phyloP scores from a whole-genome alignment of 495 filamentous ascomycete species.

The Penicillium canescens region DNA sequence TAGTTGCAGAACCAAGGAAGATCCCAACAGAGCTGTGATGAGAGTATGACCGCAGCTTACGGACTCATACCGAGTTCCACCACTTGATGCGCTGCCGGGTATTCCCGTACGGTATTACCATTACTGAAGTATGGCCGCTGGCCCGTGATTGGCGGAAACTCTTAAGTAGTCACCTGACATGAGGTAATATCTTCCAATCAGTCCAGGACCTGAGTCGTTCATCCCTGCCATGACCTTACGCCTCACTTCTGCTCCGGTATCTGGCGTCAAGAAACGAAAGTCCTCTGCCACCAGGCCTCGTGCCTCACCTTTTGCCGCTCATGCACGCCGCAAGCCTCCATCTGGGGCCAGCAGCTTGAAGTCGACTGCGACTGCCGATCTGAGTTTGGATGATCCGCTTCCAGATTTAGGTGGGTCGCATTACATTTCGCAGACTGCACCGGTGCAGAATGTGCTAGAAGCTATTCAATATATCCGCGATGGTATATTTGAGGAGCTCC shows the following conservation, averaged over 20 bases:
- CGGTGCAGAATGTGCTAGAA: slow-evolving; percentile 62
- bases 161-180: slow-evolving; percentile 14
- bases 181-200: slow-evolving; percentile 13
- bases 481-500: slow-evolving; percentile 70
- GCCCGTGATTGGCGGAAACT: slow-evolving; percentile 21
- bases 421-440: slow-evolving; percentile 46
- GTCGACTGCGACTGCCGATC: slow-evolving; percentile 41
- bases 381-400: slow-evolving; percentile 45
- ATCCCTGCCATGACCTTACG: slow-evolving; percentile 43
- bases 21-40: background rate
- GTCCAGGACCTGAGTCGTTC: background rate
- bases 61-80: slow-evolving; percentile 8
- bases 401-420: slow-evolving; percentile 40
- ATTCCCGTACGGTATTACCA: slow-evolving; percentile 15
- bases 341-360: slow-evolving; percentile 31
- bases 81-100: background rate
- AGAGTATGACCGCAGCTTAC: slow-evolving; percentile 6
- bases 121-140: slow-evolving; percentile 13
- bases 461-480: slow-evolving; percentile 61
- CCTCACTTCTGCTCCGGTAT: slow-evolving; percentile 46
- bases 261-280: slow-evolving; percentile 45
- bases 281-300: slow-evolving; percentile 23
- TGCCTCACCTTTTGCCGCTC: slow-evolving; percentile 50
- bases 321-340: slow-evolving; percentile 59
- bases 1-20: background rate